Base-by-base conservation (phyloP, 352 stramenopile species). In the Pythium diclinum region DNA sequence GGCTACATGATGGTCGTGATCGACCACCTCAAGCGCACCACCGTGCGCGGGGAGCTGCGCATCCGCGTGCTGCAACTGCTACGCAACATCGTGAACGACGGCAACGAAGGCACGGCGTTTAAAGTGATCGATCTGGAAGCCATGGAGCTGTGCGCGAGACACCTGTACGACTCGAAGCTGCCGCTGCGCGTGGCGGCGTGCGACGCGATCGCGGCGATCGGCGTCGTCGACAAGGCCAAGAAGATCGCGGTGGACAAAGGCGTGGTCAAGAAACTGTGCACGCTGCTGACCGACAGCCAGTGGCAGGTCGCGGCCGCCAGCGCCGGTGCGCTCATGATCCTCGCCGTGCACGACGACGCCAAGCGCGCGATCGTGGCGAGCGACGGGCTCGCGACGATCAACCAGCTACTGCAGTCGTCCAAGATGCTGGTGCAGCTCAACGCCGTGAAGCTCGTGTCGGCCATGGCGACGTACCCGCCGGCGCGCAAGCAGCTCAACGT, bases 81-180 rank as follows among this genome's bases (percentile, higher is more conserved):
- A 17, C 87, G 87, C 51, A 71, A 85, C 19, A 23, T 90, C 14
- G 42, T 89, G 51, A 92, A 92, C 59, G 84, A 92, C 61, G 80
- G 80, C 44, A 67, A 76, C 0, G 73, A 82, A 52, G 48, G 52
- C 44, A 91, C 82, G 3, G 77, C 67, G 19, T 68, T 78, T 42
- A 73, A 72, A 16, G 79, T 78, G 5, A 68, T 92, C 55, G 82
- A 92, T 32, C 71, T 91, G 3, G 76, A 76, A 5, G 72, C 49
- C 6, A 59, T 92, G 16, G 65, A 77, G 17, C 65, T 83, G 36
- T 79, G 72, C 34, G 64, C 70, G 9, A 76, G 75, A 53, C 71
- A 75, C n/a, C 55, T 87, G 34, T 77, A 79, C 57, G 76, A 78
- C n/a, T 46, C 58, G 1, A 68, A 71, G 19, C 70, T 58, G 14